phyloP scores from a whole-genome alignment of 495 filamentous ascomycete genomes.

The Penicillium nucicola region DNA sequence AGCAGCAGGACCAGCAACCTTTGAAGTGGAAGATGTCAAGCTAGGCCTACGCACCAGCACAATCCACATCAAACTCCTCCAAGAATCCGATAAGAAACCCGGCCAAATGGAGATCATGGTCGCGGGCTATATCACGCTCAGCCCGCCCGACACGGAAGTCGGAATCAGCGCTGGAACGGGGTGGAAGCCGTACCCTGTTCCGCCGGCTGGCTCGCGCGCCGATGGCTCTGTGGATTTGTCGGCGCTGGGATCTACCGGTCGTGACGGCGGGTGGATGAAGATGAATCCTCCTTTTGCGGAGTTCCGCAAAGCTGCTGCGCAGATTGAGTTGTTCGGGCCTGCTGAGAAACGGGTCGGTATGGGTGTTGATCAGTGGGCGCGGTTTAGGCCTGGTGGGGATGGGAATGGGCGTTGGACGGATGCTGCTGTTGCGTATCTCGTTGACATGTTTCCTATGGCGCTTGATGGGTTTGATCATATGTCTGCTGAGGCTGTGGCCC shows the following conservation, averaged over 20 bases:
- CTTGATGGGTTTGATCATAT: constrained; percentile 44
- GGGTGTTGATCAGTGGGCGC: constrained; percentile 66
- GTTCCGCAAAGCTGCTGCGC: constrained; percentile 53
- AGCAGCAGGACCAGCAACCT: constrained; percentile 54
- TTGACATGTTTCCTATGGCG: constrained; percentile 62
- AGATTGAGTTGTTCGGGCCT: constrained; percentile 56
- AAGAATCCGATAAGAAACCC: constrained; percentile 28
- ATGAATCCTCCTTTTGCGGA: constrained; percentile 35
- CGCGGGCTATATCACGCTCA: constrained; percentile 66
- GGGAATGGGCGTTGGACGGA: constrained; percentile 52
- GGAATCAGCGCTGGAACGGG: constrained; percentile 56
- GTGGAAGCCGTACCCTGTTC: constrained; percentile 46
- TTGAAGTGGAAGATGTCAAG: constrained; percentile 70
- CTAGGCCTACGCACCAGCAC: constrained; percentile 66
- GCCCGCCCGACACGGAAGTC: constrained; percentile 53
- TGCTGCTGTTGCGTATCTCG: constrained; percentile 53
- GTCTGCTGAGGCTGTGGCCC: constrained; percentile 20
- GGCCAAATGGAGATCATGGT: constrained; percentile 51
- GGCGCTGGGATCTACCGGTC: constrained; percentile 36
- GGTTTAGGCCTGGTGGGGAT: constrained; percentile 37
- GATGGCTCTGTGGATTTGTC: constrained; percentile 23
- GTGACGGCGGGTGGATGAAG: constrained; percentile 29
- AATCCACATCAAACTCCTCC: constrained; percentile 64
- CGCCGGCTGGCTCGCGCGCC: constrained; percentile 32
- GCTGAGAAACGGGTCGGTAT: constrained; percentile 34